phyloP scores from a whole-genome alignment of 768 basidiomycete species.

The Rhizopogon vesiculosus region DNA sequence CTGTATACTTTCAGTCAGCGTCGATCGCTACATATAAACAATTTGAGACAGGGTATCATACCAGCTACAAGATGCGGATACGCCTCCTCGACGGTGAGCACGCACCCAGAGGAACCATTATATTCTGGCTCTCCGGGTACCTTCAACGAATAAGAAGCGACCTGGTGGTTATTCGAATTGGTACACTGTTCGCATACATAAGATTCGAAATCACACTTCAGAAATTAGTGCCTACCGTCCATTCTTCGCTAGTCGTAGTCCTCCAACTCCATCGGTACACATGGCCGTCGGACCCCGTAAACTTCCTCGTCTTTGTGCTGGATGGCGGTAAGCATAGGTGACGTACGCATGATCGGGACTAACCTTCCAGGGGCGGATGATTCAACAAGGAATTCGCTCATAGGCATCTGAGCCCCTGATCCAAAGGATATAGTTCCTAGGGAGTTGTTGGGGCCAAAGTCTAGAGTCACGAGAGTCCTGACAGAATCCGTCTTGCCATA shows the following conservation, averaged over 20 bases:
- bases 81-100: conserved; percentile 58
- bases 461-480: conserved; percentile 42
- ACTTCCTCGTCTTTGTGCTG: conserved; percentile 46
- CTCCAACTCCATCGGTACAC: conserved; percentile 59
- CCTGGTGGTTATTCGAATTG: conserved; percentile 42
- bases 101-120: conserved; percentile 50
- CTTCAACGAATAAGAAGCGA: conserved; percentile 61
- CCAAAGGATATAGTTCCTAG: conserved; percentile 50
- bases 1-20: conserved; percentile 27
- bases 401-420: conserved; percentile 31
- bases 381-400: conserved; percentile 51
- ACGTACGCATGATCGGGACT: conserved; percentile 8
- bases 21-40: conserved; percentile 2
- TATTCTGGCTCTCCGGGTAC: conserved; percentile 51
- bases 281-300: conserved; percentile 53
- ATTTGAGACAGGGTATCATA: conserved; percentile 23
- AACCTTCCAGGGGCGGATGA: conserved; percentile 38
- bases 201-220: neutral
- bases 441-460: conserved; percentile 44
- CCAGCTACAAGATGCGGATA: conserved; percentile 54
- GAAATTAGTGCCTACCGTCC: conserved; percentile 45
- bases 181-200: conserved; percentile 41
- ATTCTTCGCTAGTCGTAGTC: conserved; percentile 48
- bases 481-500: conserved; percentile 33
- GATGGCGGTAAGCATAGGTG: conserved; percentile 3